Percentiles rank a stretch among this genome's conserved stretches.
These are phyloP conservation scores for Picea abies DNA, from an alignment of 83 land plant genomes.

Conservation along the genomic window DNA sequence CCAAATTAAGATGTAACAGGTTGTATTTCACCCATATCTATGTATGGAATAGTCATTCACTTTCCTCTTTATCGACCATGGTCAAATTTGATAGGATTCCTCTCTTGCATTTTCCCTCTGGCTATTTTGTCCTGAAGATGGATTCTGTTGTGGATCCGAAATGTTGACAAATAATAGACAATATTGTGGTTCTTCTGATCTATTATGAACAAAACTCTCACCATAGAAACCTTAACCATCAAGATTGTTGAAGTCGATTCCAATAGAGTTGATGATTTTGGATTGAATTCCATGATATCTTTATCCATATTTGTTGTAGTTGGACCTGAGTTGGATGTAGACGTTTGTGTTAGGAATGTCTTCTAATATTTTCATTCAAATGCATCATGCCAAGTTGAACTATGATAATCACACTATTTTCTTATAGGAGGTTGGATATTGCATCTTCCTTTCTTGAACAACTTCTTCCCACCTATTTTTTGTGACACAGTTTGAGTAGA, in stretches of 20 bases:
- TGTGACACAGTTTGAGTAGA: background rate
- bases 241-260: background rate
- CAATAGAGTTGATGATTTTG: too few species aligned
- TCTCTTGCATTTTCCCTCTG: too few species aligned
- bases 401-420: background rate
- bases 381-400: background rate
- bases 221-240: too few species aligned
- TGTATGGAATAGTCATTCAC: background rate
- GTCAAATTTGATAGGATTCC: background rate
- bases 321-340: background rate
- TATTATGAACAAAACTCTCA: too few species aligned
- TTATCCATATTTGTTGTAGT: background rate
- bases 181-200: too few species aligned
- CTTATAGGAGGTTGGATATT: background rate
- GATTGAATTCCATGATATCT: too few species aligned
- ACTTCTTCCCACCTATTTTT: background rate
- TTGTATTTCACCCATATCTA: background rate
- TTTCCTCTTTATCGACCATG: background rate
- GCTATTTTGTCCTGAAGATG: too few species aligned
- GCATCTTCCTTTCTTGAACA: background rate
- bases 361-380: too few species aligned
- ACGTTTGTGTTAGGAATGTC: background rate
- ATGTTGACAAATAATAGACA: too few species aligned
- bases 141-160: too few species aligned
- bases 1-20: background rate